phyloP scores from a whole-genome alignment of 768 basidiomycete genomes.

The Psilocybe subaeruginosa region DNA sequence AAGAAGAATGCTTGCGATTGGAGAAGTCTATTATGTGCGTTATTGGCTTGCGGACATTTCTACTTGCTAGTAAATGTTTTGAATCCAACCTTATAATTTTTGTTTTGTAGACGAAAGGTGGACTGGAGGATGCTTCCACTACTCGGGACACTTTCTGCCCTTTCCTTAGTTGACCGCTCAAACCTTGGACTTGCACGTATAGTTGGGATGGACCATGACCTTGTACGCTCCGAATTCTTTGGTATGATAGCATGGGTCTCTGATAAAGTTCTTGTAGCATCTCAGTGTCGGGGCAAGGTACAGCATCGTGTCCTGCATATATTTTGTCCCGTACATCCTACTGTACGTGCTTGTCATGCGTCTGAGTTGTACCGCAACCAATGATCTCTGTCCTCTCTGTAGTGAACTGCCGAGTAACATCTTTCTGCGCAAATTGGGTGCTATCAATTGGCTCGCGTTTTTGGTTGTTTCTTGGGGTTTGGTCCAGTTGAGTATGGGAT shows the following conservation, averaged over 20 bases:
- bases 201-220: slow-evolving; percentile 42
- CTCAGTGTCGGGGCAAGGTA: slow-evolving; percentile 42
- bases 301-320: slow-evolving; percentile 47
- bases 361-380: neutral
- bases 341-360: slow-evolving; percentile 34
- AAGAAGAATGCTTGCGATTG: slow-evolving; percentile 10
- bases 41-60: neutral
- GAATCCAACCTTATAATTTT: neutral
- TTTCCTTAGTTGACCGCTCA: slow-evolving; percentile 42
- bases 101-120: slow-evolving; percentile 34
- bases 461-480: slow-evolving; percentile 47
- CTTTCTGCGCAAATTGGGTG: slow-evolving; percentile 44
- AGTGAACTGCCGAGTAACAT: slow-evolving; percentile 36
- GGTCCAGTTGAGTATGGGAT: slow-evolving; percentile 50
- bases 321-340: slow-evolving; percentile 51
- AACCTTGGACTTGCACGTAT: slow-evolving; percentile 46
- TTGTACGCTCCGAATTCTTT: slow-evolving; percentile 29
- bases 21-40: slow-evolving; percentile 6
- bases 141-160: slow-evolving; percentile 39
- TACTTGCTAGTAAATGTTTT: neutral
- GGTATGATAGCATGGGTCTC: neutral
- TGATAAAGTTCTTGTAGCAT: slow-evolving; percentile 28
- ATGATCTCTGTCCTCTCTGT: neutral
- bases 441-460: slow-evolving; percentile 42
- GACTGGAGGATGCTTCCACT: slow-evolving; percentile 43